Conservation (phyloP, 2,329 filamentous ascomycete genomes). For the Sporothrix brunneoviolacea region DNA sequence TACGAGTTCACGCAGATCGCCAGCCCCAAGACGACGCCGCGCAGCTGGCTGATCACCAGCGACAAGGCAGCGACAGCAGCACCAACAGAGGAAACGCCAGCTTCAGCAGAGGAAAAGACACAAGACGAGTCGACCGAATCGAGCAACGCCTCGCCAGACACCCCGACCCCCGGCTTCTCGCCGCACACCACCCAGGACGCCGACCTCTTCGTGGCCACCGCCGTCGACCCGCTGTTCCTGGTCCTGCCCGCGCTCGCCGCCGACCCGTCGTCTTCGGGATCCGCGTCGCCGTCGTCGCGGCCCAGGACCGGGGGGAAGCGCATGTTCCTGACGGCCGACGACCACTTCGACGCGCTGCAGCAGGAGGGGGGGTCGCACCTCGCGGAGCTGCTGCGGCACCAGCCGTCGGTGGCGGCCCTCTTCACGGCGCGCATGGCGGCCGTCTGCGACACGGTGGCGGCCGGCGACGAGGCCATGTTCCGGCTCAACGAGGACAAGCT, state of each 20-base stretch:
- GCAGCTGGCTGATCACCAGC: slow-evolving; percentile 52
- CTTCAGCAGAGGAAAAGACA: no score
- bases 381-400: slow-evolving; percentile 46
- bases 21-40: slow-evolving; percentile 45
- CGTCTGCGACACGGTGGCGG: slow-evolving; percentile 76
- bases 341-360: slow-evolving; percentile 60
- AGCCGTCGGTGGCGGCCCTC: slow-evolving; percentile 36
- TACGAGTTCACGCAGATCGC: slow-evolving; percentile 58
- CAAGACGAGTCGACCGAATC: no score
- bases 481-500: slow-evolving; percentile 70
- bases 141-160: no score
- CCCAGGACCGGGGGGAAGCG: slow-evolving; percentile 45
- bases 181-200: slow-evolving; percentile 54
- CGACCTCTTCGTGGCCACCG: slow-evolving; percentile 76
- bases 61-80: slow-evolving; percentile 1
- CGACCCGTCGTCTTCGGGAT: slow-evolving; percentile 25
- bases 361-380: slow-evolving; percentile 49
- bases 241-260: slow-evolving; percentile 64
- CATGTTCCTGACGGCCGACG: slow-evolving; percentile 62
- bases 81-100: background rate
- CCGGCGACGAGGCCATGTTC: slow-evolving; percentile 80
- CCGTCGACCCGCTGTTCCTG: slow-evolving; percentile 78
- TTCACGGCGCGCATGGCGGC: slow-evolving; percentile 60
- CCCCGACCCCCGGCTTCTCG: slow-evolving; percentile 21
- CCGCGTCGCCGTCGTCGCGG: slow-evolving; percentile 20